A percentile compares a stretch with the other conserved stretches of the same genome.
Evolutionary conservation across 179 eudicot genomes (phyloP).

Genomic region (Pouteria campechiana): DNA sequence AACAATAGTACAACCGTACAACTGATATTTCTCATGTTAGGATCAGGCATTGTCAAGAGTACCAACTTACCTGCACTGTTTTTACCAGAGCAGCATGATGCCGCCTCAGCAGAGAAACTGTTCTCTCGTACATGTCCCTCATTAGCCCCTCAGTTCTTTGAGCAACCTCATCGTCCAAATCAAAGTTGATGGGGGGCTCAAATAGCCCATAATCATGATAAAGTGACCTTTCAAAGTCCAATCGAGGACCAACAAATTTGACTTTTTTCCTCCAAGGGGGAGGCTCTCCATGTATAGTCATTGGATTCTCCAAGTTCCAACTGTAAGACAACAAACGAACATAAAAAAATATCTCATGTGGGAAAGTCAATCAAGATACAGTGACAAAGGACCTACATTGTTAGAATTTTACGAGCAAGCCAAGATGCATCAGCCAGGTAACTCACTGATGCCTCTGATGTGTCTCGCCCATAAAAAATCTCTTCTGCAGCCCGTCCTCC

Average conservation of each 20-base stretch:
- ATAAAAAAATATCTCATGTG: not conserved
- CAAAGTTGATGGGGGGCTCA: slow-evolving; percentile 61
- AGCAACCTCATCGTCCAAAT: slow-evolving; percentile 68
- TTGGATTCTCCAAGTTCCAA: slow-evolving; percentile 88
- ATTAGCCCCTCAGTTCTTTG: slow-evolving; percentile 64
- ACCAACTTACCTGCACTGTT: slow-evolving; percentile 62
- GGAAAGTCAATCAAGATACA: not conserved
- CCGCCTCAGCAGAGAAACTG: slow-evolving; percentile 45
- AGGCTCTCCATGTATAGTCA: slow-evolving; percentile 88
- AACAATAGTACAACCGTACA: too few relatives aligned
- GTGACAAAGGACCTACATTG: slow-evolving; percentile 40
- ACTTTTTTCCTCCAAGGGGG: slow-evolving; percentile 67
- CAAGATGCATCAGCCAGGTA: slow-evolving; percentile 98
- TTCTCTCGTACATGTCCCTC: slow-evolving; percentile 50
- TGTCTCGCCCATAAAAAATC: slow-evolving; percentile 74
- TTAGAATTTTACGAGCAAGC: slow-evolving; percentile 91
- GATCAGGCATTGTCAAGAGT: too few relatives aligned
- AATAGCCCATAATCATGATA: slow-evolving; percentile 51
- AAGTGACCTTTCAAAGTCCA: slow-evolving; percentile 80
- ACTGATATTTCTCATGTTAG: too few relatives aligned
- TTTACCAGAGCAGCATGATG: slow-evolving; percentile 85
- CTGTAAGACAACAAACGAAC: slow-evolving; percentile 15
- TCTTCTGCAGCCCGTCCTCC: slow-evolving; percentile 99
- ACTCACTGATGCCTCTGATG: slow-evolving; percentile 75
- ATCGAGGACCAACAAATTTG: slow-evolving; percentile 76